Base-by-base conservation (phyloP, 2,329 filamentous ascomycete genomes). In the Plenodomus tracheiphilus region DNA sequence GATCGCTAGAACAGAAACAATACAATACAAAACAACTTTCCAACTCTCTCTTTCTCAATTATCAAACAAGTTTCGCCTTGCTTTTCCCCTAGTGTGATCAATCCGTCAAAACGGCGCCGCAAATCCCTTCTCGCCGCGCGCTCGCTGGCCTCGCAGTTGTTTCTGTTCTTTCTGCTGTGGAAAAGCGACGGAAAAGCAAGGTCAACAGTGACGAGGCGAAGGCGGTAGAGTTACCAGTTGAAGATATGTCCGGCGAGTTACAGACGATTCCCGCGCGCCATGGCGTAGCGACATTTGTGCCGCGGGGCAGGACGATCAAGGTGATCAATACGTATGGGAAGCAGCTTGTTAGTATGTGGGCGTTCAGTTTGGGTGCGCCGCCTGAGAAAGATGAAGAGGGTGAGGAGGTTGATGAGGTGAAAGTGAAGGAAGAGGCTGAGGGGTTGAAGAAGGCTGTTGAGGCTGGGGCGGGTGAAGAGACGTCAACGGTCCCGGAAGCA, bases 241-340 rank as follows among this genome's bases (percentile, higher is more conserved):
- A 64, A 55, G 65, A 71, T 19, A 74, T 74, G 71, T 72, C 70
- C 2, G 70, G 69, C 28, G 68, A 73, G 46, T 57, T 74, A 2
- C 77, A 79, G 49, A 75, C 72, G 1, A 78, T 80, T 45, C 76
- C 75, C 10, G 77, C 77, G 17, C 70, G 76, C 43, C 76, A 79
- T 67, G 77, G 77, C 53, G 75, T 76, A 7, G 77, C 77, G 10
- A 79, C 77, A 1, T 79, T 78, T 48, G 77, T 80, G 47, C 77
- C 77, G 4, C 69, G 73, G 18, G 77, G 76, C 17, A 69, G 75
- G 46, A 73, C 70, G 2, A 77, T 80, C 64, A 79, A 79, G 60
- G 75, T 80, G 36, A 72, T 79, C 47, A 79, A 79, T 47, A 77
- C 75, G 1, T 78, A 77, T 49, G 77, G 77, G n/a, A 74, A 74